Percentiles rank a stretch among this genome's conserved stretches.
phyloP scores from a whole-genome alignment of 2,329 filamentous ascomycete genomes.

The Fusarium kyushuense region DNA sequence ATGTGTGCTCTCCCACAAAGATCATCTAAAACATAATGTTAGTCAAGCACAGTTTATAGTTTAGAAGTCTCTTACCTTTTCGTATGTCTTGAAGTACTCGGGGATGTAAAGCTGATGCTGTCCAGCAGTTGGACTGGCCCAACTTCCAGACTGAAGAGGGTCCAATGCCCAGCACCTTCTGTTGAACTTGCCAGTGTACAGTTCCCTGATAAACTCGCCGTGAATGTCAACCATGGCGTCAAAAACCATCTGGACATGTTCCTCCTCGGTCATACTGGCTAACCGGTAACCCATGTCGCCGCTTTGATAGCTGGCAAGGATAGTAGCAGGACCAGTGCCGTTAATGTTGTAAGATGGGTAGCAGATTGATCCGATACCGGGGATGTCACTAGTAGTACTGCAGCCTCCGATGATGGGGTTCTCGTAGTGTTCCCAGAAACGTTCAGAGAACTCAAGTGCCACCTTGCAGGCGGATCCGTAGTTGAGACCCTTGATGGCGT shows the following conservation, averaged over 20 bases:
- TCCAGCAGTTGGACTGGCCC: constrained; percentile 16
- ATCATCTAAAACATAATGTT: not conserved
- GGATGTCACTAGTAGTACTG: constrained; percentile 9
- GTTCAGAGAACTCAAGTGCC: constrained; percentile 7
- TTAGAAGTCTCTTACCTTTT: not conserved
- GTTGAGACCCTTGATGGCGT: constrained; percentile 12
- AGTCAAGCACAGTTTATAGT: rapidly evolving
- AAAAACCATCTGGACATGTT: constrained; percentile 11
- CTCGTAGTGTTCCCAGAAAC: constrained; percentile 23
- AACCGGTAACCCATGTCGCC: constrained; percentile 15
- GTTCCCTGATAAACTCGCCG: not conserved
- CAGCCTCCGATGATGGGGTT: constrained; percentile 8
- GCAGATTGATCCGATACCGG: not conserved
- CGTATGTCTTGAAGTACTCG: constrained; percentile 19
- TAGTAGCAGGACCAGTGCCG: not conserved
- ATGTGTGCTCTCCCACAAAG: constrained; percentile 21
- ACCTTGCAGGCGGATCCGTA: constrained; percentile 16
- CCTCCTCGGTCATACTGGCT: constrained; percentile 9
- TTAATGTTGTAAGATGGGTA: constrained; percentile 21
- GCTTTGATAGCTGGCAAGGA: constrained; percentile 13
- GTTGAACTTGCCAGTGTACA: constrained; percentile 18
- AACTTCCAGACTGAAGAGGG: constrained; percentile 19
- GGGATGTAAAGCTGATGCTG: constrained; percentile 23
- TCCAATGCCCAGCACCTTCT: constrained; percentile 22
- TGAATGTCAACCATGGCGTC: constrained; percentile 15